Conservation (phyloP, 352 stramenopile species). For the Lagenidium giganteum region DNA sequence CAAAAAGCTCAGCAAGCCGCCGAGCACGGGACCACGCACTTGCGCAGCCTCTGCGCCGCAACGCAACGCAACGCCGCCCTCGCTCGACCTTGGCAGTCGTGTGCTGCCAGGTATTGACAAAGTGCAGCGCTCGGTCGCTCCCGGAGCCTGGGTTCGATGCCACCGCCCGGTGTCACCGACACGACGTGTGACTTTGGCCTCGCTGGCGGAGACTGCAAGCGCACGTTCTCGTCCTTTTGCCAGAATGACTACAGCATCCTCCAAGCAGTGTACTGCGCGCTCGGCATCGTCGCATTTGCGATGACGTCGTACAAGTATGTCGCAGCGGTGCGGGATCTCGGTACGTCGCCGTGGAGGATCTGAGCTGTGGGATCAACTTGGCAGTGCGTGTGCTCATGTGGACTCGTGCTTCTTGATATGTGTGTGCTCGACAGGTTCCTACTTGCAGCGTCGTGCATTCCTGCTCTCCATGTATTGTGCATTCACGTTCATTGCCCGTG, state of each 20-base stretch:
- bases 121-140: too few species aligned
- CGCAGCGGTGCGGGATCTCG: conserved; percentile 24
- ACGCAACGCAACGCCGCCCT: too few species aligned
- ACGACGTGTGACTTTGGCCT: conserved; percentile 52
- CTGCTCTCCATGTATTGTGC: conserved; percentile 40
- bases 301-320: conserved; percentile 43
- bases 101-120: too few species aligned
- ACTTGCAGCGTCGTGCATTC: conserved; percentile 48
- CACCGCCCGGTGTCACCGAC: conserved; percentile 39
- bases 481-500: conserved; percentile 47
- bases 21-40: too few species aligned
- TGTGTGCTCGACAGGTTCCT: conserved; percentile 19
- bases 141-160: too few species aligned
- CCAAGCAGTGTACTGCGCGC: conserved; percentile 35
- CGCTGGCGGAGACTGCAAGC: conserved; percentile 29
- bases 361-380: too few species aligned
- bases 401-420: too few species aligned
- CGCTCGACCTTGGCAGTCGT: too few species aligned
- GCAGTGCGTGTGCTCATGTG: too few species aligned
- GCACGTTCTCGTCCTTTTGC: conserved; percentile 32
- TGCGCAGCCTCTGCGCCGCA: too few species aligned
- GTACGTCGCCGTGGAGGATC: too few species aligned
- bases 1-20: too few species aligned
- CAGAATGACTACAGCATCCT: conserved; percentile 23
- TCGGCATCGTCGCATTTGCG: conserved; percentile 26